Percentiles rank a stretch among this genome's conserved stretches.
Conservation (phyloP, 1,284 basidiomycete species). For the Cryptococcus sp. region DNA sequence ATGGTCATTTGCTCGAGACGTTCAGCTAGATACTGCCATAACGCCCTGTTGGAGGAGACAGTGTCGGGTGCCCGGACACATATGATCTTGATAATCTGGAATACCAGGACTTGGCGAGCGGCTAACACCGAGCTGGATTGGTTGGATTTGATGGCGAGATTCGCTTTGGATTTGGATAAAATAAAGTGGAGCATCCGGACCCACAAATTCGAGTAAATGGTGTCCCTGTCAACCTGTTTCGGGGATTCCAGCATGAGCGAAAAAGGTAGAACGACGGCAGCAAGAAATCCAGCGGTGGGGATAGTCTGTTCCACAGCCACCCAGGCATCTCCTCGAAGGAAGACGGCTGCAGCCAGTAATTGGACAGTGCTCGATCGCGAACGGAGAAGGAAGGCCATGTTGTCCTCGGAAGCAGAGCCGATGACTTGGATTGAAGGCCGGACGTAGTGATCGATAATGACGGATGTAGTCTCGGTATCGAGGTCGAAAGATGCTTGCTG, state of each 20-base stretch:
- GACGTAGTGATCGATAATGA: constrained; percentile 61
- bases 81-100: constrained; percentile 68
- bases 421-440: constrained; percentile 55
- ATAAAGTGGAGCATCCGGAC: constrained; percentile 60
- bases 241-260: constrained; percentile 57
- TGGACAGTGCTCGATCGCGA: constrained; percentile 54
- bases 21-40: constrained; percentile 34
- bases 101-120: constrained; percentile 48
- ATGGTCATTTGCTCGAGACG: constrained; percentile 13
- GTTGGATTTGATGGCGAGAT: neutral
- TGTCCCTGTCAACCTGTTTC: constrained; percentile 51
- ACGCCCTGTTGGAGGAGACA: constrained; percentile 25
- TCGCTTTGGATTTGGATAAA: neutral
- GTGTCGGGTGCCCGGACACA: constrained; percentile 55
- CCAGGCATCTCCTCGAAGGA: constrained; percentile 58
- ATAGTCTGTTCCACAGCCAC: constrained; percentile 56
- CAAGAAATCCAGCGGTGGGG: constrained; percentile 58
- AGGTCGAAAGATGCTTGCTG: constrained; percentile 54
- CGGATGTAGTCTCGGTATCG: constrained; percentile 54
- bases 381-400: constrained; percentile 53
- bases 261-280: constrained; percentile 59
- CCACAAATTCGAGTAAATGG: constrained; percentile 57
- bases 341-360: constrained; percentile 56
- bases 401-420: constrained; percentile 57
- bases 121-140: constrained; percentile 12